Evolutionary conservation across 2,329 filamentous ascomycete genomes (phyloP).

Genomic region (Aureobasidium namibiae): DNA sequence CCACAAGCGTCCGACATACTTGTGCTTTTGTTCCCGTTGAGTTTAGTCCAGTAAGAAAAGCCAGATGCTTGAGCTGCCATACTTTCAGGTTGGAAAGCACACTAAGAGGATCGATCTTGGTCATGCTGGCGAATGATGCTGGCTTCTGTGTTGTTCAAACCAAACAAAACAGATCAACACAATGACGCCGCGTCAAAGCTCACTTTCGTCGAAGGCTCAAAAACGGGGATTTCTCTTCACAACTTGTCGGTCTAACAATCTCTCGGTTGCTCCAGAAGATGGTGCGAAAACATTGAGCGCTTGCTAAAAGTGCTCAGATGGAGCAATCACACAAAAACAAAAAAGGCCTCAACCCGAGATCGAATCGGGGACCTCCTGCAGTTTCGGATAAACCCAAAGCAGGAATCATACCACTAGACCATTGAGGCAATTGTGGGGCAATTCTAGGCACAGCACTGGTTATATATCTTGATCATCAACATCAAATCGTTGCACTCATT

Average conservation of each 20-base stretch:
- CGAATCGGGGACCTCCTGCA: conserved; percentile 12
- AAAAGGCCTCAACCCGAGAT: conserved; percentile 9
- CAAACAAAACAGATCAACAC: background rate
- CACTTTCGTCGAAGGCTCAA: background rate
- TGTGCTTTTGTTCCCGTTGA: conserved; percentile 52
- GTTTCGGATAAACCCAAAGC: conserved; percentile 7
- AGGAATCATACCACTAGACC: conserved; percentile 13
- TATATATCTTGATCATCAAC: too few relatives aligned
- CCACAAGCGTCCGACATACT: conserved; percentile 43
- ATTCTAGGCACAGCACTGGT: too few relatives aligned
- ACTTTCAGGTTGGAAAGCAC: conserved; percentile 38
- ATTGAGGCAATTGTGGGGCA: background rate
- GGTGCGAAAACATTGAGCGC: too few relatives aligned
- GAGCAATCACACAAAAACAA: too few relatives aligned
- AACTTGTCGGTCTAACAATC: too few relatives aligned
- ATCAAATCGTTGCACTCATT: too few relatives aligned
- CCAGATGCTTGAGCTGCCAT: conserved; percentile 49
- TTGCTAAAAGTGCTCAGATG: background rate
- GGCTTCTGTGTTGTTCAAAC: background rate
- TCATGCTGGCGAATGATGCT: background rate
- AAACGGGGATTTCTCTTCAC: too few relatives aligned
- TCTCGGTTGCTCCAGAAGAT: too few relatives aligned
- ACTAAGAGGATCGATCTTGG: background rate
- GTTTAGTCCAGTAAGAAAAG: conserved; percentile 52
- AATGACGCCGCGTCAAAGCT: background rate